A percentile compares a stretch with the other conserved stretches of the same genome.
phyloP scores from a whole-genome alignment of 352 stramenopile genomes.

The Pythium utonaiense region DNA sequence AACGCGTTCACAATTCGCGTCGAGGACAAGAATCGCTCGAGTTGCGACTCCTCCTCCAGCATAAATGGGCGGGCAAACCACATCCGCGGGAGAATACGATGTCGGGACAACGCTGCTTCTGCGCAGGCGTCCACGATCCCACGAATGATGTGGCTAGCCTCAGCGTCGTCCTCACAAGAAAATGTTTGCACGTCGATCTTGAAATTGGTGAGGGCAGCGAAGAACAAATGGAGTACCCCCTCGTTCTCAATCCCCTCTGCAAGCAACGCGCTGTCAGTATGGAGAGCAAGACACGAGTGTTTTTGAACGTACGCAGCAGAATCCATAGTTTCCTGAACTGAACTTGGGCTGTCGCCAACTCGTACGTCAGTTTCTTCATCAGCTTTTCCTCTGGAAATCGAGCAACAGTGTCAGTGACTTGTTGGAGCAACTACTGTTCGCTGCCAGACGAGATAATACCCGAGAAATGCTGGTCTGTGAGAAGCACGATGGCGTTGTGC shows the following conservation, averaged over 20 bases:
- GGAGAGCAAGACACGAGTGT: constrained; percentile 1
- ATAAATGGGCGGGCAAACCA: constrained; percentile 76
- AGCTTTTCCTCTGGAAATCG: constrained; percentile 28
- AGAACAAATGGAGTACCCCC: constrained; percentile 34
- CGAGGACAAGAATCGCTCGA: constrained; percentile 68
- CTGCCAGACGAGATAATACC: constrained; percentile 30
- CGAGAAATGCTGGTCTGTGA: constrained; percentile 33
- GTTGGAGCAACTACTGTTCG: too few species aligned
- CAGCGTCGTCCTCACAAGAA: constrained; percentile 27
- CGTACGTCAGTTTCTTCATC: constrained; percentile 55
- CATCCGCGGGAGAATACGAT: constrained; percentile 52
- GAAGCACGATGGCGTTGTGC: constrained; percentile 49
- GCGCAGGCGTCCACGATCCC: constrained; percentile 53
- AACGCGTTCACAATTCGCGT: constrained; percentile 59
- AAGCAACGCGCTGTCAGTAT: constrained; percentile 1
- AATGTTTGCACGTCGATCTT: constrained; percentile 44
- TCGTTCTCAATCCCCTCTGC: constrained; percentile 18
- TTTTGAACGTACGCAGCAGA: constrained; percentile 52
- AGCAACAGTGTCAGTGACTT: too few species aligned
- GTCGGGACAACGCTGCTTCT: constrained; percentile 33
- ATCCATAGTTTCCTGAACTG: constrained; percentile 63
- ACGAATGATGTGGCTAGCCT: constrained; percentile 40
- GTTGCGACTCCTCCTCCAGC: constrained; percentile 71
- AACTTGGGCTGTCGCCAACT: constrained; percentile 50
- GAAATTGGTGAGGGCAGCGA: constrained; percentile 61